These are phyloP conservation scores for Botrytis byssoidea DNA, from an alignment of 2,329 filamentous ascomycete species.

Conservation along the genomic window DNA sequence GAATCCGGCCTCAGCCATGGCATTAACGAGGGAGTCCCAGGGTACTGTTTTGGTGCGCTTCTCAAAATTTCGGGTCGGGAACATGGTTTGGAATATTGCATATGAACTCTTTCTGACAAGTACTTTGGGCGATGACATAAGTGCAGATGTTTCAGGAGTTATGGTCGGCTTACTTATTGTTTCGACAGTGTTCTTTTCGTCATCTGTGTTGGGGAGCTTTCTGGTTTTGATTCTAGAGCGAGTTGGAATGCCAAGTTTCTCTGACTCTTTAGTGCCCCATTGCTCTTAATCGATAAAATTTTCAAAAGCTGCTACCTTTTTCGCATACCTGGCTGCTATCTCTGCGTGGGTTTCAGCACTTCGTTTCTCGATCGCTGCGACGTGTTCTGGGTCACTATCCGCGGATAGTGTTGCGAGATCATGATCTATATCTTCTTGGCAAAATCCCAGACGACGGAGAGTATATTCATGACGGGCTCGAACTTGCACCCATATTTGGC, in stretches of 20 bases:
- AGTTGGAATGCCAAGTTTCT: no score
- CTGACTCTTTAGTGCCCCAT: background rate
- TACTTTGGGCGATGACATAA: background rate
- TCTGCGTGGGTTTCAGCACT: background rate
- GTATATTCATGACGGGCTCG: background rate
- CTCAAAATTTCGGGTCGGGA: background rate
- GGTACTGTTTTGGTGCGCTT: background rate
- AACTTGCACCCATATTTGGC: background rate
- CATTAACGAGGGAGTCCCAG: background rate
- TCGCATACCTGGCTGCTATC: background rate
- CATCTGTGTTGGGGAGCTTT: background rate
- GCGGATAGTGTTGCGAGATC: background rate
- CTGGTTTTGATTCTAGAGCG: background rate
- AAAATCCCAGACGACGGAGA: background rate
- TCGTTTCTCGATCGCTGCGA: background rate
- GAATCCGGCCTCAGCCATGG: background rate
- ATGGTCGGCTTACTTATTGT: accelerated
- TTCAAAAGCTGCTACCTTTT: no score
- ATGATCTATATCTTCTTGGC: background rate
- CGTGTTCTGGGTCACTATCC: no score
- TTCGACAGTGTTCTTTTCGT: background rate
- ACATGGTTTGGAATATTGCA: background rate
- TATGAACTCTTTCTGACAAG: background rate
- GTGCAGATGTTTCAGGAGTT: background rate
- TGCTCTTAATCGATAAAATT: background rate